Base-by-base conservation (phyloP, 345 rosid species). In the Cardiospermum halicacabum region DNA sequence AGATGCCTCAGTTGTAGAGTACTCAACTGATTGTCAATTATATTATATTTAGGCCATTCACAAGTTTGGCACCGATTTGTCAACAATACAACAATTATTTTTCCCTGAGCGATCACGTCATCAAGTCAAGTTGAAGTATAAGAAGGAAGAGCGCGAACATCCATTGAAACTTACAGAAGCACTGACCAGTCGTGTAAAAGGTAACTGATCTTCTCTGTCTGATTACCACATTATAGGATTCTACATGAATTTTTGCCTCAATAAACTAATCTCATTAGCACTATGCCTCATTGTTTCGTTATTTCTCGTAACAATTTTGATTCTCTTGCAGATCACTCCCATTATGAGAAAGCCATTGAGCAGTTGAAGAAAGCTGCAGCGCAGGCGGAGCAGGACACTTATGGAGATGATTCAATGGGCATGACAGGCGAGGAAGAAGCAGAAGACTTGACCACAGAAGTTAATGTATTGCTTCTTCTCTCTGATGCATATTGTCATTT, bases 21-120 rank as follows among this genome's bases (percentile, higher is more conserved):
- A 37, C 64, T 63, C 19, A 51, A 19, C 50, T 40, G 26, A 64
- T 59, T 43, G 28, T 21, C 19, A 19, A 27, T 2, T 59, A 2
- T 43, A 10, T 60, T 26, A 54, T n/a, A 31, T 62, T 60, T 71
- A 85, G 98, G 96, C 90, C 21, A 53, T 92, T 60, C 77, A 48
- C 55, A 89, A 89, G 75, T 92, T 89, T 67, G 97, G 97, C 48
- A 79, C 89, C 53, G 91, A 89, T 75, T 77, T 92, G 19, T 77
- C 88, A 3, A 75, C 86, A 89, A 77, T 89, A 56, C 87, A 79
- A 73, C 93, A 77, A 54, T 81, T 89, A 65, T 92, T 88, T 70
- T 92, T 88, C 60, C 88, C 93, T 57, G 65, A 81, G 13, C 68
- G 82, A 77, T 79, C 91, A 2, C 96, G 91, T 45, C 83, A 75